phyloP scores from a whole-genome alignment of 139 green algal genomes.

The Pleodorina starrii region DNA sequence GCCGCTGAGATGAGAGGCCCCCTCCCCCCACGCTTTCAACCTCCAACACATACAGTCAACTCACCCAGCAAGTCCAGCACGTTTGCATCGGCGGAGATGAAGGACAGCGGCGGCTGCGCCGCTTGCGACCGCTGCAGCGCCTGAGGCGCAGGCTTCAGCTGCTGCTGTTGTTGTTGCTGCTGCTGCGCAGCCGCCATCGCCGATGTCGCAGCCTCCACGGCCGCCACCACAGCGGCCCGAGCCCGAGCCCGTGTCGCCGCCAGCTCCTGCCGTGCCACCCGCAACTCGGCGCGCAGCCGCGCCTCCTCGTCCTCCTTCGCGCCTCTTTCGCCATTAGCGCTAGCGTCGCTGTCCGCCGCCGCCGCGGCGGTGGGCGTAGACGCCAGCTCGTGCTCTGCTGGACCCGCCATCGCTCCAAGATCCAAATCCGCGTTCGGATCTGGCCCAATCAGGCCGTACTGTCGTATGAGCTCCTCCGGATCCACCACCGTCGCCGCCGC shows the following conservation, averaged over 20 bases:
- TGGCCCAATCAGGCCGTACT: not conserved
- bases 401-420: no score
- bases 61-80: constrained; percentile 17
- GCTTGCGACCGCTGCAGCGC: not conserved
- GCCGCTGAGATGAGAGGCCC: no score
- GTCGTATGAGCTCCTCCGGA: not conserved
- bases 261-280: not conserved
- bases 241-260: not conserved
- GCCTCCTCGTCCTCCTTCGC: not conserved
- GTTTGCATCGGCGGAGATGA: not conserved
- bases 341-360: not conserved
- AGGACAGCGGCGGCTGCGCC: not conserved
- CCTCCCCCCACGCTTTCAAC: no score
- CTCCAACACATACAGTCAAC: no score
- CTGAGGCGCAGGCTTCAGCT: not conserved
- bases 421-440: not conserved
- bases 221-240: constrained; percentile 23
- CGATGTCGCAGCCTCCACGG: not conserved
- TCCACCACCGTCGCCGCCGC: not conserved
- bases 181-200: not conserved
- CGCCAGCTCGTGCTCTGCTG: not conserved
- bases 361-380: not conserved
- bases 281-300: not conserved
- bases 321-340: not conserved
- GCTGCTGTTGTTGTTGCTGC: constrained; percentile 5